phyloP scores from a whole-genome alignment of 192 early-diverging fungal species.

The Entomortierella chlamydospora region DNA sequence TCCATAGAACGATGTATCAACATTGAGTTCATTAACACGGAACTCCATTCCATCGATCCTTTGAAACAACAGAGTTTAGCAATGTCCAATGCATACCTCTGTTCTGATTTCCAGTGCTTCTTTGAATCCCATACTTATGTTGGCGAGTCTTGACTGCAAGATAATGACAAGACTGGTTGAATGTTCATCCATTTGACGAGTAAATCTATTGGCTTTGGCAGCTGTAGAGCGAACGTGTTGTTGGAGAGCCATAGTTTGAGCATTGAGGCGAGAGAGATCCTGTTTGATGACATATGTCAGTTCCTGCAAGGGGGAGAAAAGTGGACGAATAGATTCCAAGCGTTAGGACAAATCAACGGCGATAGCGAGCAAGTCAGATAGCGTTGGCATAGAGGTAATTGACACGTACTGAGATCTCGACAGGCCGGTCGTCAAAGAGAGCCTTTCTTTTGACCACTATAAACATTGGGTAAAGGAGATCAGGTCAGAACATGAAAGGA shows the following conservation, averaged over 20 bases:
- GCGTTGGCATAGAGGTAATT: background rate
- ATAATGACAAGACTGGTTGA: constrained; percentile 91
- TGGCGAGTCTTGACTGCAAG: constrained; percentile 92
- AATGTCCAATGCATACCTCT: constrained; percentile 18
- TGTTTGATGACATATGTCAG: constrained; percentile 94
- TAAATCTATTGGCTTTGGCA: constrained; percentile 69
- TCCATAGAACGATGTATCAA: background rate
- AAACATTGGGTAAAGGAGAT: background rate
- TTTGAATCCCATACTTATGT: constrained; percentile 92
- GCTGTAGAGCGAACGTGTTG: constrained; percentile 72
- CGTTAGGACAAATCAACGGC: too few species aligned
- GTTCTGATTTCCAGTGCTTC: constrained; percentile 96
- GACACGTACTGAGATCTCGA: constrained; percentile 85
- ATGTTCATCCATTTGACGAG: constrained; percentile 89
- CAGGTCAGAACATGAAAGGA: background rate
- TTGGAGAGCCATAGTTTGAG: constrained; percentile 90
- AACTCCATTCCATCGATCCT: background rate
- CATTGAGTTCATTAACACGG: background rate
- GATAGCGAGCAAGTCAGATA: too few species aligned
- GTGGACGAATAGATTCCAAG: background rate
- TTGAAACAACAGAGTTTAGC: too few species aligned
- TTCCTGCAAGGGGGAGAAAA: constrained; percentile 64
- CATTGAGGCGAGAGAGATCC: constrained; percentile 93
- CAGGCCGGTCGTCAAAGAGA: constrained; percentile 96
- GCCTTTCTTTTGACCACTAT: constrained; percentile 91